phyloP scores from a whole-genome alignment of 2,329 filamentous ascomycete species.

The Fragosphaeria purpurea region DNA sequence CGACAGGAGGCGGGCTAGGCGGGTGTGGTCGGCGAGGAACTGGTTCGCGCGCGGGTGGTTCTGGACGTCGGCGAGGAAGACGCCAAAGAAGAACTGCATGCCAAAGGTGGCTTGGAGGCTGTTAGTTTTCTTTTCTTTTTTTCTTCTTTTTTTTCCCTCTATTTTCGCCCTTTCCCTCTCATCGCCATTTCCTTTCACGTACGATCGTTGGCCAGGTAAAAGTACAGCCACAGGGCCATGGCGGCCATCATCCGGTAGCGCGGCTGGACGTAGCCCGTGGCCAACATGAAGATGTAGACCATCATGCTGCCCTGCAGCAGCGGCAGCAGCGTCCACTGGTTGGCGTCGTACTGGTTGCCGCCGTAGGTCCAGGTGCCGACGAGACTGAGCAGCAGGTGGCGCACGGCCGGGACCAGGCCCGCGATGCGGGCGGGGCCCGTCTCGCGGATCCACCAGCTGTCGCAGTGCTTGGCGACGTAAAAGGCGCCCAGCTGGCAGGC shows the following conservation, averaged over 20 bases:
- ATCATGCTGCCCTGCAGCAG: constrained; percentile 44
- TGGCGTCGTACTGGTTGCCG: constrained; percentile 43
- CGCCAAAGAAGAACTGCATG: constrained; percentile 52
- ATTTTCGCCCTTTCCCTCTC: too few relatives aligned
- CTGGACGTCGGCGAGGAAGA: constrained; percentile 50
- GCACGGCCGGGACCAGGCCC: constrained; percentile 30
- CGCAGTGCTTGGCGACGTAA: constrained; percentile 42
- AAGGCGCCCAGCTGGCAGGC: constrained; percentile 46
- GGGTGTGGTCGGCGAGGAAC: constrained; percentile 35
- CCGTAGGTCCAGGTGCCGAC: constrained; percentile 41
- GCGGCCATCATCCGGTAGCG: constrained; percentile 38
- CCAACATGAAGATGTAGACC: constrained; percentile 43
- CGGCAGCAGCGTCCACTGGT: constrained; percentile 49
- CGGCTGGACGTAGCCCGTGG: constrained; percentile 38
- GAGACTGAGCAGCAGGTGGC: constrained; percentile 33
- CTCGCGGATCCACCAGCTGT: constrained; percentile 48
- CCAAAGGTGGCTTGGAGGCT: constrained; percentile 33
- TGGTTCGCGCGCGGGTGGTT: constrained; percentile 38
- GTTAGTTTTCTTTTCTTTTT: constrained; percentile 6
- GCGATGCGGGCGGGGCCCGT: constrained; percentile 33
- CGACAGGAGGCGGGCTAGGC: constrained; percentile 33
- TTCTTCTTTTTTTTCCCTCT: too few relatives aligned
- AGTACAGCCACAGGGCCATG: constrained; percentile 38
- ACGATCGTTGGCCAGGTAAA: constrained; percentile 29
- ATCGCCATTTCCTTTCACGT: constrained; percentile 3